Base-by-base conservation (phyloP, 169 alveolate species). In the Neospora caninum region DNA sequence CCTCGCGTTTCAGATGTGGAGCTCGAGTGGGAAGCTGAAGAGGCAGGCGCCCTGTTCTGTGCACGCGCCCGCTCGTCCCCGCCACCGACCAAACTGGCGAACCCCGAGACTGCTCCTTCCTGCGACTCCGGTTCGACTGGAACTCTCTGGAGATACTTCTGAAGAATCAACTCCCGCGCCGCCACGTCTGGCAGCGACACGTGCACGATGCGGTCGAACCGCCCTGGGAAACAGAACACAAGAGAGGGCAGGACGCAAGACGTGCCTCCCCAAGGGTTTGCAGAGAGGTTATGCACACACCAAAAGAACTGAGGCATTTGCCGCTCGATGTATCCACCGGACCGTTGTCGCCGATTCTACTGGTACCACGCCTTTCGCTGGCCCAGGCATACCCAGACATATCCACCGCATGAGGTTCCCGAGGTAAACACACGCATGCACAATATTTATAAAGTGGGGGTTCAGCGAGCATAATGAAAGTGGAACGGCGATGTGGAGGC, bases 171-270 rank as follows among this genome's bases (percentile, higher is more conserved):
- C 88, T 91, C 93, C 92, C 99, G 98, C 92, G 99, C 99, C 94
- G 99, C 98, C 94, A 99, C 97, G 95, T 99, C 99, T 0, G 99
- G 99, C 70, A 98, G 96, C 34, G 99, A 99, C 94, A 99, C 99
- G 94, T 99, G 99, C 53, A 99, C 98, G 94, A 99, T 98, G 92
- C 99, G 97, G 94, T 99, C 99, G 20, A 99, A 97, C 94, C 99
- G 97, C n/a, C 99, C 94, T 91, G 94, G 42, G 43, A 20, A 73
- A 7, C 22, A 41, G 84, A 18, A 73, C 0, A n/a, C 84, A 73
- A 22, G 16, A n/a, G 84, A 36, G 42, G 27, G 29, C 36, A 69
- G 31, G 70, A 25, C 70, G 70, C 25, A 16, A 18, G 31, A 18
- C 70, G 16, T 58, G 31, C 70, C 16, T 16, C 25, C 70, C 31